phyloP scores from a whole-genome alignment of 352 stramenopile species.

The Pythium monospermum region DNA sequence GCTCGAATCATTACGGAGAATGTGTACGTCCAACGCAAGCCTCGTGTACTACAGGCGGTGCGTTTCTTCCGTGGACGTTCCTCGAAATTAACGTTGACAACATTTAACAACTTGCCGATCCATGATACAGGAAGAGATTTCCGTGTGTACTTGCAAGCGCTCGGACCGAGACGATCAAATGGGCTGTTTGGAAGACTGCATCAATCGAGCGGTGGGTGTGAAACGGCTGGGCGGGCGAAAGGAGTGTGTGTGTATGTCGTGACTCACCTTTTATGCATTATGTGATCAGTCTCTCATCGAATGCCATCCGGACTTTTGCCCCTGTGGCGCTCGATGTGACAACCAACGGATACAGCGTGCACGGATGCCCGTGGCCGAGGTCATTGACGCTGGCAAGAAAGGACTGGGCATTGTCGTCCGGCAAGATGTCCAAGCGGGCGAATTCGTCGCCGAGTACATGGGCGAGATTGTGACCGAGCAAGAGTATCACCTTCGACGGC shows the following conservation, averaged over 20 bases:
- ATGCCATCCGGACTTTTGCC: slow-evolving; percentile 53
- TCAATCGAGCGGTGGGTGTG: slow-evolving; percentile 67
- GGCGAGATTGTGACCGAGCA: slow-evolving; percentile 82
- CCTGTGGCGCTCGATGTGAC: slow-evolving; percentile 55
- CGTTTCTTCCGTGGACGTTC: neutral
- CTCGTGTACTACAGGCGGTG: slow-evolving; percentile 43
- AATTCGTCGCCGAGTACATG: slow-evolving; percentile 81
- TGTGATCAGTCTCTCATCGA: slow-evolving; percentile 52
- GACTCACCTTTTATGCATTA: neutral
- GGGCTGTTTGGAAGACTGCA: slow-evolving; percentile 68
- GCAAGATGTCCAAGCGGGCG: slow-evolving; percentile 45
- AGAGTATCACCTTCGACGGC: slow-evolving; percentile 71
- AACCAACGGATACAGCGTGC: slow-evolving; percentile 76
- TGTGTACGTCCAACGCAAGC: slow-evolving; percentile 69
- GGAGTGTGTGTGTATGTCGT: too few species aligned
- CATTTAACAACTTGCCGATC: neutral
- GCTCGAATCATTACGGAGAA: slow-evolving; percentile 67
- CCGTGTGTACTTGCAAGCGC: slow-evolving; percentile 47
- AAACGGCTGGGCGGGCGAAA: too few species aligned
- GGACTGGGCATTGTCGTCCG: slow-evolving; percentile 47
- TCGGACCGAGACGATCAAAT: slow-evolving; percentile 29
- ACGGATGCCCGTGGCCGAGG: slow-evolving; percentile 39
- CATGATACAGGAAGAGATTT: slow-evolving; percentile 56
- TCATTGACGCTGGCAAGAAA: slow-evolving; percentile 59
- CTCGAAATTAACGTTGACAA: neutral